Percentiles rank a stretch among this genome's conserved stretches.
These are phyloP conservation scores for Biancaea sappan DNA, from an alignment of 306 rosid genomes.

Conservation along the genomic window DNA sequence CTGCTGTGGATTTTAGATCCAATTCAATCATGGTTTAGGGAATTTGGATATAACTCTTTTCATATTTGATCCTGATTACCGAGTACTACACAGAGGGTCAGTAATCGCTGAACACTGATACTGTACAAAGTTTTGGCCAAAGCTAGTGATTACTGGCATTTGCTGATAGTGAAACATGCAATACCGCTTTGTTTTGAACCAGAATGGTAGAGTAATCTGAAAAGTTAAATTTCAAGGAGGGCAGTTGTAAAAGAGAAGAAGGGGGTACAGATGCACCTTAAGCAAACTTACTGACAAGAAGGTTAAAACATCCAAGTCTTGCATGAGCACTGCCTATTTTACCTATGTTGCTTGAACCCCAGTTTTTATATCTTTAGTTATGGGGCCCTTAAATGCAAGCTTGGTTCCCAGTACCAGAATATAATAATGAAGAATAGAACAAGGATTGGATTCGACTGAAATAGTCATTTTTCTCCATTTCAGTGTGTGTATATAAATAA, in stretches of 20 bases:
- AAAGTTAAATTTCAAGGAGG: not conserved
- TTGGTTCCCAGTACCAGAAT: not conserved
- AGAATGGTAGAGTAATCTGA: not conserved
- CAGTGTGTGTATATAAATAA: too few species aligned
- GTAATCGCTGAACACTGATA: not conserved
- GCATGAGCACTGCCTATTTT: constrained; percentile 2
- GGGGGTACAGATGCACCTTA: not conserved
- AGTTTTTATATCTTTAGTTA: not conserved
- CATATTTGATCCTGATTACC: not conserved
- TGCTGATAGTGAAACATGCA: not conserved
- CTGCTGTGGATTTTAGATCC: not conserved
- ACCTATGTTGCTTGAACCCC: not conserved
- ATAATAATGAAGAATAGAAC: not conserved
- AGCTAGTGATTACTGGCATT: not conserved
- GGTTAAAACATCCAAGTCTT: not conserved
- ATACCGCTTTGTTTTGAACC: not conserved
- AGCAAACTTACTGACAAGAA: too few species aligned
- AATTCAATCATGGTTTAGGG: not conserved
- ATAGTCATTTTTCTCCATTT: not conserved
- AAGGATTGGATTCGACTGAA: not conserved
- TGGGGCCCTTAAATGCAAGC: not conserved
- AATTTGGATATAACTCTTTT: not conserved
- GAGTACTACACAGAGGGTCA: not conserved
- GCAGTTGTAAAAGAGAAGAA: not conserved
- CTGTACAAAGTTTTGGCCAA: not conserved